Evolutionary conservation across 2,329 filamentous ascomycete genomes (phyloP).

Genomic region (Penicillium sp.): DNA sequence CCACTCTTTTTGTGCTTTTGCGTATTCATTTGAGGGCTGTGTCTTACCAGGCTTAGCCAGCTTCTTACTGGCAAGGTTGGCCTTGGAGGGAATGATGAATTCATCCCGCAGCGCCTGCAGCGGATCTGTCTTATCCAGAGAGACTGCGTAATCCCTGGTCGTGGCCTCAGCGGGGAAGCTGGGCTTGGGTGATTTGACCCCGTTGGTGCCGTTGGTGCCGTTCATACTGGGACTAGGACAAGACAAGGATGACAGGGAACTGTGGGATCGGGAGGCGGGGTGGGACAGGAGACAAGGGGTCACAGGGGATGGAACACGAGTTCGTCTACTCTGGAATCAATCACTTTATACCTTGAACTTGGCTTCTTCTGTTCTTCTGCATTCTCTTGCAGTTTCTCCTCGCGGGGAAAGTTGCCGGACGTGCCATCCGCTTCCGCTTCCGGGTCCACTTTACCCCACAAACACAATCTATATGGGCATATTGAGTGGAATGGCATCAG

Average conservation of each 20-base stretch:
- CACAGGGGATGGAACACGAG: neutral
- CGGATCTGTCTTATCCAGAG: slow-evolving; percentile 64
- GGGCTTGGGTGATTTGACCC: slow-evolving; percentile 27
- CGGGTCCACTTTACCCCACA: slow-evolving; percentile 13
- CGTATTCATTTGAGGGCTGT: neutral
- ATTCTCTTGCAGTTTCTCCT: neutral
- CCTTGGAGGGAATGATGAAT: slow-evolving; percentile 77
- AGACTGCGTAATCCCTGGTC: slow-evolving; percentile 44
- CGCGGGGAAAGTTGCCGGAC: slow-evolving; percentile 15
- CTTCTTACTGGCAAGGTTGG: slow-evolving; percentile 68
- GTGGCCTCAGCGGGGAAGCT: slow-evolving; percentile 36
- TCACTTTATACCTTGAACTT: neutral
- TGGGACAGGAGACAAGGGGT: neutral
- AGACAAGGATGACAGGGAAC: neutral
- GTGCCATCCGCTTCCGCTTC: slow-evolving; percentile 31
- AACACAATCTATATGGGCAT: neutral
- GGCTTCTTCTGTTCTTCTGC: neutral
- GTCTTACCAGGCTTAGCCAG: slow-evolving; percentile 48
- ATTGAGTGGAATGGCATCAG: too few species aligned
- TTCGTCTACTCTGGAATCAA: slow-evolving; percentile 1
- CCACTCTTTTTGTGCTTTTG: neutral
- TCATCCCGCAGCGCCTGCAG: slow-evolving; percentile 67
- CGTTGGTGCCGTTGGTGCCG: slow-evolving; percentile 13
- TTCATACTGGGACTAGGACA: neutral
- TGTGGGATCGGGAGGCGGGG: neutral